These are phyloP conservation scores for Saccharomycopsis hybrid DNA, from an alignment of 1,139 yeast genomes.

Conservation along the genomic window DNA sequence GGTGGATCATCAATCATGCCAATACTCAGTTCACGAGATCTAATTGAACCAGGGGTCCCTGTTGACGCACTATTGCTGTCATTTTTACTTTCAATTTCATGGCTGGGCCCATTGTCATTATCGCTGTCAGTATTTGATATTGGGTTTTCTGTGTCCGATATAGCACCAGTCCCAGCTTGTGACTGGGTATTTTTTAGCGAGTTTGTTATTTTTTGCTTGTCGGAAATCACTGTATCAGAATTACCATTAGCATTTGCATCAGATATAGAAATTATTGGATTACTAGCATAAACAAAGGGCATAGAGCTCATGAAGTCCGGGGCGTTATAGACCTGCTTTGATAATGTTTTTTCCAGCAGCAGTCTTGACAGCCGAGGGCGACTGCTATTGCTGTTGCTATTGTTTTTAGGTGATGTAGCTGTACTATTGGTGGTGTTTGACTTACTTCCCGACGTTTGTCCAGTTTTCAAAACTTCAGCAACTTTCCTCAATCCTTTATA, in stretches of 20 bases:
- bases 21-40: too few relatives aligned
- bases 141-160: not conserved
- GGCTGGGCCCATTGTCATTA: not conserved
- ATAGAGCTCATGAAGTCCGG: slow-evolving; percentile 16
- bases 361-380: too few relatives aligned
- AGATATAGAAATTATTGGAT: slow-evolving; percentile 4
- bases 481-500: slow-evolving; percentile 46
- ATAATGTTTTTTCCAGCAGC: not conserved
- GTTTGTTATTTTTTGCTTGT: not conserved
- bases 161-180: too few relatives aligned
- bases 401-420: too few relatives aligned
- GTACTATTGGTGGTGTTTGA: too few relatives aligned
- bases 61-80: not conserved
- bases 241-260: slow-evolving; percentile 10
- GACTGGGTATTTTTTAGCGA: too few relatives aligned
- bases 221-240: too few relatives aligned
- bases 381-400: not conserved
- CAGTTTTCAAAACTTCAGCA: slow-evolving; percentile 2
- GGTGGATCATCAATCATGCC: too few relatives aligned
- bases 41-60: not conserved
- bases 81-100: too few relatives aligned
- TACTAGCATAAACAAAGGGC: slow-evolving; percentile 11
- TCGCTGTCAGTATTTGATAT: not conserved
- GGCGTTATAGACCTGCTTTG: slow-evolving; percentile 1
- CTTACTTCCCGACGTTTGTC: too few relatives aligned